Evolutionary conservation across 441 rosid genomes (phyloP).

Genomic region (Bruguiera hainesii): DNA sequence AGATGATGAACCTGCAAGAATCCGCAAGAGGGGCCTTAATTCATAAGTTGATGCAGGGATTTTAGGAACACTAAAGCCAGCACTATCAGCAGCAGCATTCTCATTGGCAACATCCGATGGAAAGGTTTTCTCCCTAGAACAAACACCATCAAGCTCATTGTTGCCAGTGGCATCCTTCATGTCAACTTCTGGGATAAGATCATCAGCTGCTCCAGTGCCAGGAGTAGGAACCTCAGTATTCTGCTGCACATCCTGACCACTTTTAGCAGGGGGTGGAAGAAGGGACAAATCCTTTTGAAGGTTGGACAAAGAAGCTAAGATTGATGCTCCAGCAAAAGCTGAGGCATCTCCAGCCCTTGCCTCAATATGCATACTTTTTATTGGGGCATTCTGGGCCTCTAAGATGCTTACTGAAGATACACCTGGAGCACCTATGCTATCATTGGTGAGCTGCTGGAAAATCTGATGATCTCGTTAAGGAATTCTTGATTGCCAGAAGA

Average conservation of each 20-base stretch:
- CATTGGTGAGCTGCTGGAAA: constrained; percentile 74
- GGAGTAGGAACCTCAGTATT: constrained; percentile 58
- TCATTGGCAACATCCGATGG: constrained; percentile 53
- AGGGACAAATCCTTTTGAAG: constrained; percentile 48
- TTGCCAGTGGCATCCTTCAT: constrained; percentile 63
- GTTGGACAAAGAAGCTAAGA: constrained; percentile 85
- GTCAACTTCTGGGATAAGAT: constrained; percentile 55
- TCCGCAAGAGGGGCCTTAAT: constrained; percentile 60
- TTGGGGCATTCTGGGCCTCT: constrained; percentile 69
- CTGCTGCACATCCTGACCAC: constrained; percentile 47
- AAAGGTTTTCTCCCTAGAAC: constrained; percentile 51
- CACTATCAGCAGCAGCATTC: constrained; percentile 44
- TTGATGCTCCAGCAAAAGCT: constrained; percentile 84
- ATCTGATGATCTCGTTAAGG: constrained; percentile 64
- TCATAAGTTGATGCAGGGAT: constrained; percentile 50
- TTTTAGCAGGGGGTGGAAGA: constrained; percentile 53
- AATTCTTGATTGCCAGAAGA: constrained; percentile 4
- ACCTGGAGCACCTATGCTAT: constrained; percentile 59
- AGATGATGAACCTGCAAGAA: constrained; percentile 60
- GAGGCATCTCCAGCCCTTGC: constrained; percentile 83
- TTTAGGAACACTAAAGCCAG: constrained; percentile 57
- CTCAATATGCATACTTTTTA: constrained; percentile 73
- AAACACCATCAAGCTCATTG: constrained; percentile 47
- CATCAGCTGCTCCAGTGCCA: constrained; percentile 47
- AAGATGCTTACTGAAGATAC: constrained; percentile 57